Evolutionary conservation across 257 asterid species (phyloP).

Genomic region (Nicotiana tomentosiformis): DNA sequence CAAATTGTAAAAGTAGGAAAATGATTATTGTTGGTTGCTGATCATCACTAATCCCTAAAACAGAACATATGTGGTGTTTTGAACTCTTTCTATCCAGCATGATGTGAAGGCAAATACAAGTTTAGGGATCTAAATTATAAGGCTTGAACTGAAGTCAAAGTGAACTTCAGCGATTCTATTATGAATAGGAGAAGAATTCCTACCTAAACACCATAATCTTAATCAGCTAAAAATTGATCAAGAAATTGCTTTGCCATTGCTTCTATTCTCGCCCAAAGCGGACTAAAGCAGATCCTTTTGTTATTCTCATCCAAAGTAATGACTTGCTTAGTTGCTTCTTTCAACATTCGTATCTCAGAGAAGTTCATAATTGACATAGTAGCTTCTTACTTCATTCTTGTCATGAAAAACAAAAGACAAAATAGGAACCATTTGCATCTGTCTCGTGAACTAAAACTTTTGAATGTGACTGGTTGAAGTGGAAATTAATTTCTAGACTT

Average conservation of each 20-base stretch:
- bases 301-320: not conserved
- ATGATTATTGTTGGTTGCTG: too few species aligned
- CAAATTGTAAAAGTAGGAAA: too few species aligned
- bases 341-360: not conserved
- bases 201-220: not conserved
- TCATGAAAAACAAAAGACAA: not conserved
- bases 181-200: not conserved
- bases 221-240: not conserved
- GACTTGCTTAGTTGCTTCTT: not conserved
- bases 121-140: too few species aligned
- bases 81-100: too few species aligned
- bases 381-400: not conserved
- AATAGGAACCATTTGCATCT: not conserved
- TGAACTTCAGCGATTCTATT: not conserved
- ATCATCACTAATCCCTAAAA: too few species aligned
- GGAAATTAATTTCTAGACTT: conserved; percentile 5
- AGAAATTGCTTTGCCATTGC: not conserved
- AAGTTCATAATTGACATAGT: not conserved
- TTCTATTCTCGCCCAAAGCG: not conserved
- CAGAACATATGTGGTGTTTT: too few species aligned
- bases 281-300: not conserved
- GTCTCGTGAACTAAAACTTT: not conserved
- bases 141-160: not conserved
- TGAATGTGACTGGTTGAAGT: too few species aligned
- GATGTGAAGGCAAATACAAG: too few species aligned